Evolutionary conservation across 2,329 filamentous ascomycete genomes (phyloP).

Genomic region (Cryphonectria japonica): DNA sequence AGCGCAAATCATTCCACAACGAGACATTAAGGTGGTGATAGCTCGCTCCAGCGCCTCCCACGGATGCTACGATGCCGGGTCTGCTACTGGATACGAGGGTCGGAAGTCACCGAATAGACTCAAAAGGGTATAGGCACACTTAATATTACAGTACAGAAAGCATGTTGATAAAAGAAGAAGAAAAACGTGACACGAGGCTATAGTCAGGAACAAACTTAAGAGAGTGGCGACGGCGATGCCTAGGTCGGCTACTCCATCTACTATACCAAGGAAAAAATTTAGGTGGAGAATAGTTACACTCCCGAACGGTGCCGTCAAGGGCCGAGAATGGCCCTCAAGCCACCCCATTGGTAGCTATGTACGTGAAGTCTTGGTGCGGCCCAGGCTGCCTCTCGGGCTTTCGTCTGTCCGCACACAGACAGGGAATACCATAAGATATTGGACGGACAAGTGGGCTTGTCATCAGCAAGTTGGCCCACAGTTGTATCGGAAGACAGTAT

Average conservation of each 20-base stretch:
- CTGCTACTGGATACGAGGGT: not conserved
- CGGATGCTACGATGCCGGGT: not conserved
- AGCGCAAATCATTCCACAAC: not conserved
- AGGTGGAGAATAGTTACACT: not conserved
- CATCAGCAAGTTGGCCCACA: not conserved
- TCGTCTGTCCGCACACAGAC: not conserved
- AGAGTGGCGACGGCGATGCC: not conserved
- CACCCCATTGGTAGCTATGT: not conserved
- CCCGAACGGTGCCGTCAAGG: not conserved
- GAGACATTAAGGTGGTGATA: not conserved
- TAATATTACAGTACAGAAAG: not conserved
- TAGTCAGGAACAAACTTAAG: not conserved
- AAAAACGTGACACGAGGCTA: not conserved
- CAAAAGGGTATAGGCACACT: not conserved
- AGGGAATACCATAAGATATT: not conserved
- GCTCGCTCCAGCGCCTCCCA: not conserved
- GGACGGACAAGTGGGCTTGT: not conserved
- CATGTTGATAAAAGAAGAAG: not conserved
- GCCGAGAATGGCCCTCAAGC: not conserved
- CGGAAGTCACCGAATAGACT: not conserved
- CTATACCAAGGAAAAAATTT: not conserved
- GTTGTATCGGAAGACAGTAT: not conserved
- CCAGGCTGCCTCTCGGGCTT: slow-evolving; percentile 2
- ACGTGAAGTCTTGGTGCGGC: not conserved
- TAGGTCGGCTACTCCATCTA: not conserved